phyloP scores from a whole-genome alignment of 495 filamentous ascomycete species.

The Tirmania nivea region DNA sequence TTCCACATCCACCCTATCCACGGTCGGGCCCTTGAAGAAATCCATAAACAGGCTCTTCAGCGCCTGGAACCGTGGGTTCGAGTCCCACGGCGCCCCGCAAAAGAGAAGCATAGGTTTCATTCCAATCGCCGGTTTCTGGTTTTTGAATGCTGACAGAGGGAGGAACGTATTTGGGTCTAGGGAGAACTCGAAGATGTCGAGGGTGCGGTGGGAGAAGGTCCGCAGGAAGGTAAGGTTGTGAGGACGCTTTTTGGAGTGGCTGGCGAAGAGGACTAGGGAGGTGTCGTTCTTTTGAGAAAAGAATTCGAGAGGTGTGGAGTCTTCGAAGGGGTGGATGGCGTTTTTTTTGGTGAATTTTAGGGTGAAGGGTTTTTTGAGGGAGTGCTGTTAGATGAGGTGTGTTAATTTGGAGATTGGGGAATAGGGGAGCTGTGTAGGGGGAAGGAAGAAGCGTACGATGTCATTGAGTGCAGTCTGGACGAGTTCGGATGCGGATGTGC shows the following conservation, averaged over 20 bases:
- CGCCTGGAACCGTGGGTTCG: conserved; percentile 51
- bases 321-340: conserved; percentile 80
- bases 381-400: conserved; percentile 22
- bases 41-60: conserved; percentile 74
- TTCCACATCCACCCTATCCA: conserved; percentile 69
- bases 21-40: conserved; percentile 63
- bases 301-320: conserved; percentile 66
- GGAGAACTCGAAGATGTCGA: conserved; percentile 82
- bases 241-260: conserved; percentile 77
- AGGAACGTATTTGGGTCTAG: conserved; percentile 47
- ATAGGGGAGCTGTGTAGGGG: background rate
- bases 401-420: background rate
- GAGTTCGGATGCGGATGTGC: conserved; percentile 55
- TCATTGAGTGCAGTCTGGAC: conserved; percentile 62
- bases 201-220: conserved; percentile 59
- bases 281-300: conserved; percentile 90
- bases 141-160: conserved; percentile 55
- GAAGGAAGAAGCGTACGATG: conserved; percentile 23
- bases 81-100: conserved; percentile 65
- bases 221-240: conserved; percentile 68
- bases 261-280: conserved; percentile 54
- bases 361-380: conserved; percentile 53
- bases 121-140: conserved; percentile 56
- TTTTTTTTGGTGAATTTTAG: conserved; percentile 94
- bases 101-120: conserved; percentile 76